Percentiles rank a stretch among this genome's conserved stretches.
These are phyloP conservation scores for Microdochium bolleyi DNA, from an alignment of 2,329 filamentous ascomycete species.

Conservation along the genomic window DNA sequence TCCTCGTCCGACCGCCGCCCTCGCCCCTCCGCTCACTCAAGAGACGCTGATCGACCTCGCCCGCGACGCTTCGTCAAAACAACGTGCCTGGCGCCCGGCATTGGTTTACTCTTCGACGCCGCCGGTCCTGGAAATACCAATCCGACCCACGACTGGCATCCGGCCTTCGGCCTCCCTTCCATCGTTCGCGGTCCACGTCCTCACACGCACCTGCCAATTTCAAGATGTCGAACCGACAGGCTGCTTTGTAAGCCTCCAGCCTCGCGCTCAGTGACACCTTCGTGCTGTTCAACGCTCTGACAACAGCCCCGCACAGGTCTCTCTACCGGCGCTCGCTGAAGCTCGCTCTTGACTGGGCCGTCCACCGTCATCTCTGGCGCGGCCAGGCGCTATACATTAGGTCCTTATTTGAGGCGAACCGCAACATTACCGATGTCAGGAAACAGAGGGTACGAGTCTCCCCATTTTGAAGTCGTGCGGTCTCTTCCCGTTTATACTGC, in stretches of 20 bases:
- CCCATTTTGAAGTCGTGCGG: neutral
- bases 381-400: constrained; percentile 95
- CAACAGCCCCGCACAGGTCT: constrained; percentile 33
- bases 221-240: constrained; percentile 38
- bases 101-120: neutral
- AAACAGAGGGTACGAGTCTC: constrained; percentile 64
- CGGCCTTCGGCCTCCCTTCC: neutral
- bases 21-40: neutral
- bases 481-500: neutral
- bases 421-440: constrained; percentile 72
- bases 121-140: neutral
- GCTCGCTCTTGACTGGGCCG: constrained; percentile 89
- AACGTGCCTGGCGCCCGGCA: neutral
- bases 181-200: neutral
- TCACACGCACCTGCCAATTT: neutral
- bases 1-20: neutral
- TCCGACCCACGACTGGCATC: neutral
- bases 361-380: constrained; percentile 88
- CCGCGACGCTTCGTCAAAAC: neutral
- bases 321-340: constrained; percentile 92
- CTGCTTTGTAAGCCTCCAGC: constrained; percentile 35
- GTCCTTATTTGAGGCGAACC: constrained; percentile 91
- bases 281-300: no score
- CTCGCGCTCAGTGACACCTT: neutral
- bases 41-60: neutral